Evolutionary conservation across 768 basidiomycete genomes (phyloP).

Genomic region (Lactarius tabidus): DNA sequence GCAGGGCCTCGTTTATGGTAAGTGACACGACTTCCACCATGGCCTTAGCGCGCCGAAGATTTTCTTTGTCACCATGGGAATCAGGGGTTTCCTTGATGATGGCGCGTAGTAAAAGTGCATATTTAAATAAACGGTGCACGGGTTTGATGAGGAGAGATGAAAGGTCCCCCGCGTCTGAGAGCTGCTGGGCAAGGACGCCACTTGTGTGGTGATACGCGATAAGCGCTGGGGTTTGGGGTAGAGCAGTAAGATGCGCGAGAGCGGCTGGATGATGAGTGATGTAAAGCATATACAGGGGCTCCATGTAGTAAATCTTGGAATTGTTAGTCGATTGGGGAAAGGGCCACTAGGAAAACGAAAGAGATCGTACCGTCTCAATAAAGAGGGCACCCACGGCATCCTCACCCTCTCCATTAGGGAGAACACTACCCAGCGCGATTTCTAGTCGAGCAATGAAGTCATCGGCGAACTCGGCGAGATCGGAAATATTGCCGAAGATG

Average conservation of each 20-base stretch:
- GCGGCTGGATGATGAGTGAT: conserved; percentile 78
- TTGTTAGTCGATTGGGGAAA: conserved; percentile 10
- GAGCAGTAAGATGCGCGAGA: conserved; percentile 56
- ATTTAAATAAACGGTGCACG: conserved; percentile 93
- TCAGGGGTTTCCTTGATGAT: conserved; percentile 74
- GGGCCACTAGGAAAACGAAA: not conserved
- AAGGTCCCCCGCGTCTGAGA: conserved; percentile 90
- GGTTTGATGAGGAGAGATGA: conserved; percentile 95
- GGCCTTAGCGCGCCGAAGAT: conserved; percentile 48
- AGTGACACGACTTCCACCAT: conserved; percentile 70
- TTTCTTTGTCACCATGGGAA: conserved; percentile 59
- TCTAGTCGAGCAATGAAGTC: conserved; percentile 61
- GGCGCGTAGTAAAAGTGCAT: conserved; percentile 76
- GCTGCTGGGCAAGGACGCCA: conserved; percentile 57
- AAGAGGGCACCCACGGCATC: conserved; percentile 71
- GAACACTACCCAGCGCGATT: conserved; percentile 54
- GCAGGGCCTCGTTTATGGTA: conserved; percentile 72
- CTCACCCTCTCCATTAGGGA: conserved; percentile 63
- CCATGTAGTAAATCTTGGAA: conserved; percentile 60
- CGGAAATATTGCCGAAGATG: conserved; percentile 74
- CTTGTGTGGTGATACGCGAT: conserved; percentile 64
- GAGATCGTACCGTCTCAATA: conserved; percentile 52
- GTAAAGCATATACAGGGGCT: conserved; percentile 71
- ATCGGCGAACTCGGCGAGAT: conserved; percentile 71
- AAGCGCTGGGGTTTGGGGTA: conserved; percentile 54